Conservation (phyloP, 192 early-diverging fungal genomes). For the Podochytrium sp. region DNA sequence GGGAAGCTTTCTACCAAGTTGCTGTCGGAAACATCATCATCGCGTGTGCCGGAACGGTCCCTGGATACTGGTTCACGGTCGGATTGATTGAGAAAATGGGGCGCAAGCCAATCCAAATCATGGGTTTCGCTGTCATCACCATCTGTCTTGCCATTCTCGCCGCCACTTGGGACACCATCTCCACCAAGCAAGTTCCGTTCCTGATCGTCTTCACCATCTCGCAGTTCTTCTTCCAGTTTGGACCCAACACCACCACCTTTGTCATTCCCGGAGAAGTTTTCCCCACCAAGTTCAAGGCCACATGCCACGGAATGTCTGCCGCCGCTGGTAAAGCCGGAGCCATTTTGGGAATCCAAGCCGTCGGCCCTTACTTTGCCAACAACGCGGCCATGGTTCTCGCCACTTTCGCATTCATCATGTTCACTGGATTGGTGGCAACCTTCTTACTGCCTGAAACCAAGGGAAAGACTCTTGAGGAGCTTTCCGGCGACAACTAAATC, state of each 20-base stretch:
- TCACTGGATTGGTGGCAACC: conserved; percentile 65
- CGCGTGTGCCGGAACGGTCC: conserved; percentile 65
- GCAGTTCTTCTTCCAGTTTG: conserved; percentile 86
- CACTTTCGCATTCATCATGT: conserved; percentile 42
- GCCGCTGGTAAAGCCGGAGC: conserved; percentile 77
- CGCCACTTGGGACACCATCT: conserved; percentile 33
- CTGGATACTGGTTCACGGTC: conserved; percentile 96
- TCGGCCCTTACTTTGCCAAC: conserved; percentile 44
- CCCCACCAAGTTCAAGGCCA: conserved; percentile 74
- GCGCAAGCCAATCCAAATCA: conserved; percentile 88
- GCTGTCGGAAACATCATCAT: conserved; percentile 91
- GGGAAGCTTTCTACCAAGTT: conserved; percentile 33
- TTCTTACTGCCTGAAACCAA: conserved; percentile 79
- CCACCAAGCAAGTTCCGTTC: conserved; percentile 35
- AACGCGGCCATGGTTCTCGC: conserved; percentile 26
- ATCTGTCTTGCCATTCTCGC: conserved; percentile 69
- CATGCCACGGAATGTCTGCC: conserved; percentile 80
- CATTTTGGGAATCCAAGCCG: conserved; percentile 58
- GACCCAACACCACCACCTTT: conserved; percentile 90
- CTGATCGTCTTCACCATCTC: conserved; percentile 48
- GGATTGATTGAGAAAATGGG: conserved; percentile 87
- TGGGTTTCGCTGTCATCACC: conserved; percentile 81
- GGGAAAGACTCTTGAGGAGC: conserved; percentile 77
- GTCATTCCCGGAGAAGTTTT: conserved; percentile 75
- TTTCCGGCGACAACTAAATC: conserved; percentile 35